phyloP scores from a whole-genome alignment of 345 rosid species.

The Salix purpurea region DNA sequence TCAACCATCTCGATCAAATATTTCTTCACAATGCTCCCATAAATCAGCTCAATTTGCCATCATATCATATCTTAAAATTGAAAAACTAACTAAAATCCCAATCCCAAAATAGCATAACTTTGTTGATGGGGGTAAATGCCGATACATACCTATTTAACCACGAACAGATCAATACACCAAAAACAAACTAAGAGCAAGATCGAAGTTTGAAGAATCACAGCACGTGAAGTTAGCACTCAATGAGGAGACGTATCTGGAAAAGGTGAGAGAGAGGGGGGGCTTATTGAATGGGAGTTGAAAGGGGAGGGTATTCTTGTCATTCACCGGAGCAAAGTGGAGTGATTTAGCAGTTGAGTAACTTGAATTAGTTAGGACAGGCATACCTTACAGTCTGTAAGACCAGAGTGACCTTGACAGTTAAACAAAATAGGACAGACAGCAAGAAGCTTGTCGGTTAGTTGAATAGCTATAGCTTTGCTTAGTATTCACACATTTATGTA shows the following conservation, averaged over 20 bases:
- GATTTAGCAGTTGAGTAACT: not conserved
- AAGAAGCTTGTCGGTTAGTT: not conserved
- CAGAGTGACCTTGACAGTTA: too few species aligned
- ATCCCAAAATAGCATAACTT: not conserved
- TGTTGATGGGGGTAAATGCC: not conserved
- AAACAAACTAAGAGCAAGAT: not conserved
- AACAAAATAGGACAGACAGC: not conserved
- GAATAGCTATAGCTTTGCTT: not conserved
- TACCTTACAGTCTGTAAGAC: too few species aligned
- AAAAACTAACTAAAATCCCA: not conserved
- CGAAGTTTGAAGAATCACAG: not conserved
- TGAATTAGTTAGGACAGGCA: not conserved
- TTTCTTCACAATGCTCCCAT: not conserved
- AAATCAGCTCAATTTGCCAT: not conserved
- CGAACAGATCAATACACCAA: not conserved
- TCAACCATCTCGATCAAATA: conserved; percentile 20
- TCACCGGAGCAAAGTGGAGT: not conserved
- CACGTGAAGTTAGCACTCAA: not conserved
- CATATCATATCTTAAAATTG: not conserved
- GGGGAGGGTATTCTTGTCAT: not conserved
- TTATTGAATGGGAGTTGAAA: not conserved
- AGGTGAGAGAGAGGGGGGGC: not conserved
- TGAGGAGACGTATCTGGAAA: not conserved
- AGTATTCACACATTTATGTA: not conserved
- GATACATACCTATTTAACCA: not conserved